Evolutionary conservation across 306 rosid genomes (phyloP), one percentile per base, ranked within the genome.

Genomic region (Medicago arabica): DNA sequence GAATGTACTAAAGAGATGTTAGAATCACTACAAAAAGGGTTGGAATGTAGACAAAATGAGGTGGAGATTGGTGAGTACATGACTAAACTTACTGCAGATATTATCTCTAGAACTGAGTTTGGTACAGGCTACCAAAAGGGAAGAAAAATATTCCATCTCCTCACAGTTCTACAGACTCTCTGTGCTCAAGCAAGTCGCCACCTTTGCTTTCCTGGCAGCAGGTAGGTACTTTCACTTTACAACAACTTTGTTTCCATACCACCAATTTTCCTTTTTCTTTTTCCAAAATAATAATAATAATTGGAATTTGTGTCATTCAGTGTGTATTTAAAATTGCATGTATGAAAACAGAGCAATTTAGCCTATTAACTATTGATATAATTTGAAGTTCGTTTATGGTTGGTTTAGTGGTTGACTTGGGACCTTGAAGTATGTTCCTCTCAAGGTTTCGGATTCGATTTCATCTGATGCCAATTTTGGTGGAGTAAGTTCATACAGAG

Each of bases 181-280:
- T 90, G 97, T 38, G 97, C 99, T 28, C 92, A 96, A 87, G 96
- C 99, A 11, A 92, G 89, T 78, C 88, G 92, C 11, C 92, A 85
- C 69, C 86, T 92, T 5, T 96, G 93, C 76, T 68, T 92, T 8
- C 99, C 99, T 7, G 99, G 99, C 19, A 96, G 99, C 86, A 85
- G 99, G 97, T 94, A n/a, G 13, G 0, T 41, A 9, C 21, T 23
- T 64, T 63, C 2, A n/a, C 6, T 10, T 68, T 6, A 69, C 11
- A 47, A 31, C 65, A 9, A 55, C 6, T 78, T 21, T 36, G 16
- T 34, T 51, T 46, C 12, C 15, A 3, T 12, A 44, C 50, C 50
- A 12, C 50, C 50, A 44, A 3, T 44, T 34, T 34, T 34, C 1
- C 7, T 5, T 34, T 44, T 44, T 46, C 50, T 44, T 46, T 46